Evolutionary conservation across 371 early-diverging fungal genomes (phyloP).

Genomic region (Actinomucor elegans): DNA sequence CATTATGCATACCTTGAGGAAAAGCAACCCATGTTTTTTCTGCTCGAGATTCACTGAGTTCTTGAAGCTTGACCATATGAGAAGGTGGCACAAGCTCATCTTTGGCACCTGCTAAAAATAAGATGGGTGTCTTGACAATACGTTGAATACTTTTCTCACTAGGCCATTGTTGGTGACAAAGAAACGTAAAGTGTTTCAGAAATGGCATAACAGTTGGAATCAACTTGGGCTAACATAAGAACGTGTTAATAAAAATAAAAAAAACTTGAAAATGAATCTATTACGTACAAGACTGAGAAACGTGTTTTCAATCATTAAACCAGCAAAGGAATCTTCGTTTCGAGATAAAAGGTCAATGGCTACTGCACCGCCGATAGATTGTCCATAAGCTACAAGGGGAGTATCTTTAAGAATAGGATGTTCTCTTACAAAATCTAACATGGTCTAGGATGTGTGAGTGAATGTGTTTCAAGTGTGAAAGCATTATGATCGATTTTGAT

Average conservation of each 20-base stretch:
- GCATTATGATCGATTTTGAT: too few species aligned
- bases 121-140: constrained; percentile 73
- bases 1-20: constrained; percentile 85
- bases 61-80: constrained; percentile 81
- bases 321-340: constrained; percentile 76
- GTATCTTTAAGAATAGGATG: constrained; percentile 74
- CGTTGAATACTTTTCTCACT: constrained; percentile 72
- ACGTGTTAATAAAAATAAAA: background rate
- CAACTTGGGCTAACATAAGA: constrained; percentile 84
- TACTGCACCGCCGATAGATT: constrained; percentile 97
- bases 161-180: constrained; percentile 90
- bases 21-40: constrained; percentile 61
- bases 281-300: constrained; percentile 79
- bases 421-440: constrained; percentile 76
- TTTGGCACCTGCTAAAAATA: constrained; percentile 80
- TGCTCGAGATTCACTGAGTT: constrained; percentile 56
- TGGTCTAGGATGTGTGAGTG: constrained; percentile 51
- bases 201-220: constrained; percentile 86
- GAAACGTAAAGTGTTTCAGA: constrained; percentile 67
- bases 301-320: constrained; percentile 93
- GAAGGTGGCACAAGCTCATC: constrained; percentile 90
- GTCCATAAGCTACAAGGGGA: constrained; percentile 87
- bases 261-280: background rate
- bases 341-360: constrained; percentile 84
- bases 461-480: background rate